Evolutionary conservation across 495 filamentous ascomycete genomes (phyloP).

Genomic region (Tuber aestivum): DNA sequence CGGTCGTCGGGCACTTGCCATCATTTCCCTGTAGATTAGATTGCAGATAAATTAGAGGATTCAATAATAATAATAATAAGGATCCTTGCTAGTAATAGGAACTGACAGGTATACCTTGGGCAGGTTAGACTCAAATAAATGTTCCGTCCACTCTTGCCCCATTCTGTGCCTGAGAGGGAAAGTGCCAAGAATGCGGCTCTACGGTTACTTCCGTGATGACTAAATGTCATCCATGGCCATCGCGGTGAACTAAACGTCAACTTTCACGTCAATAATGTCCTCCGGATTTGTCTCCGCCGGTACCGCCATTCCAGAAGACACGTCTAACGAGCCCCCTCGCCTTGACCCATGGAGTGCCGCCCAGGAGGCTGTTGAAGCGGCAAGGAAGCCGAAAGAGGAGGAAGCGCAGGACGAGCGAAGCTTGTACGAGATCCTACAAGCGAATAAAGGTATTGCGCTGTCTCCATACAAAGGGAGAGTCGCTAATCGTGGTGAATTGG

Average conservation of each 20-base stretch:
- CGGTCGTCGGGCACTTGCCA: no score
- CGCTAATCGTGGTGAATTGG: slow-evolving; percentile 25
- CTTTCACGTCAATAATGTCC: slow-evolving; percentile 52
- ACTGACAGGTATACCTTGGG: no score
- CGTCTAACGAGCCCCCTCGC: slow-evolving; percentile 42
- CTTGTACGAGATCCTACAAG: slow-evolving; percentile 80
- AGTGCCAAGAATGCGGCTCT: slow-evolving; percentile 13
- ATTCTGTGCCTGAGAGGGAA: background rate
- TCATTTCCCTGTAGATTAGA: no score
- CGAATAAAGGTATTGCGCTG: slow-evolving; percentile 74
- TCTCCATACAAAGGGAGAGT: slow-evolving; percentile 12
- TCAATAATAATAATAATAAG: no score
- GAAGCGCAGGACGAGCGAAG: slow-evolving; percentile 47
- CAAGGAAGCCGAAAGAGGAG: slow-evolving; percentile 56
- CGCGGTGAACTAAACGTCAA: background rate
- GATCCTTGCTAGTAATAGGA: no score
- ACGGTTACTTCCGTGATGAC: slow-evolving; percentile 19
- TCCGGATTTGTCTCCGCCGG: slow-evolving; percentile 90
- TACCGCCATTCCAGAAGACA: slow-evolving; percentile 56
- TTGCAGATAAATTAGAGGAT: no score
- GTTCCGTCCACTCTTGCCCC: no score
- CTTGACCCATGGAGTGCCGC: slow-evolving; percentile 70
- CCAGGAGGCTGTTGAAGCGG: slow-evolving; percentile 69
- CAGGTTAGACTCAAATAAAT: no score
- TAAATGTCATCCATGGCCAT: slow-evolving; percentile 15